These are phyloP conservation scores for Rhodotorula sp. DNA, from an alignment of 1,284 basidiomycete genomes.

Conservation along the genomic window DNA sequence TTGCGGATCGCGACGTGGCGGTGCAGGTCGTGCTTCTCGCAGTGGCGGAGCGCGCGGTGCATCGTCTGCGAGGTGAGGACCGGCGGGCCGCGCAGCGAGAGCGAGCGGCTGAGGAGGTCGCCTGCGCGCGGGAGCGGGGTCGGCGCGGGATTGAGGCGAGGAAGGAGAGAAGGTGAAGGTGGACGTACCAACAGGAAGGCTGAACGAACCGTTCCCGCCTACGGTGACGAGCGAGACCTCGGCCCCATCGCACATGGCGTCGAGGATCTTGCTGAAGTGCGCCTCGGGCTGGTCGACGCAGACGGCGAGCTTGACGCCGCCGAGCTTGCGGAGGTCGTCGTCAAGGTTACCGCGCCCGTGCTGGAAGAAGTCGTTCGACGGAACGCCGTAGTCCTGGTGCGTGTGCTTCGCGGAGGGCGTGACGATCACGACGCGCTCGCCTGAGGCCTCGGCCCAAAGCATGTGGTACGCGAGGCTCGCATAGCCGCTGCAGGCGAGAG, in stretches of 20 bases:
- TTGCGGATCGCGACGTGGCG: conserved; percentile 14
- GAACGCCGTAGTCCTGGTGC: conserved; percentile 2
- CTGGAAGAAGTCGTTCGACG: conserved; percentile 10
- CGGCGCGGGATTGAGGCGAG: background rate
- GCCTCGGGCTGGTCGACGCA: conserved; percentile 23
- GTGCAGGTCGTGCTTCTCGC: conserved; percentile 6
- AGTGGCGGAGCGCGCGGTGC: conserved; percentile 9
- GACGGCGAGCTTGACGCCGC: conserved; percentile 19
- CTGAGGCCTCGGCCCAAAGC: background rate
- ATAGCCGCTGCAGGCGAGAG: conserved; percentile 10
- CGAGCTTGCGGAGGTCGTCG: conserved; percentile 13
- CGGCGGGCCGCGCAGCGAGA: conserved; percentile 1
- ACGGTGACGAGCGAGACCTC: conserved; percentile 15
- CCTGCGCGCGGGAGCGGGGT: background rate
- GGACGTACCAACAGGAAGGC: conserved; percentile 11
- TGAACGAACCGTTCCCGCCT: background rate
- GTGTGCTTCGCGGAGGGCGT: conserved; percentile 15
- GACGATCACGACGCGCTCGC: conserved; percentile 18
- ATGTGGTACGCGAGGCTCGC: conserved; percentile 20
- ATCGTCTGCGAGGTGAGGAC: conserved; percentile 2
- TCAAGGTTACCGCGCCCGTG: background rate
- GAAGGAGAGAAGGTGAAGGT: background rate
- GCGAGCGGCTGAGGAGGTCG: conserved; percentile 7
- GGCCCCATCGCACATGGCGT: conserved; percentile 11
- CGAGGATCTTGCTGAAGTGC: conserved; percentile 14